A percentile compares a stretch with the other conserved stretches of the same genome.
phyloP scores from a whole-genome alignment of 1,139 yeast genomes.

The Candida sp. region DNA sequence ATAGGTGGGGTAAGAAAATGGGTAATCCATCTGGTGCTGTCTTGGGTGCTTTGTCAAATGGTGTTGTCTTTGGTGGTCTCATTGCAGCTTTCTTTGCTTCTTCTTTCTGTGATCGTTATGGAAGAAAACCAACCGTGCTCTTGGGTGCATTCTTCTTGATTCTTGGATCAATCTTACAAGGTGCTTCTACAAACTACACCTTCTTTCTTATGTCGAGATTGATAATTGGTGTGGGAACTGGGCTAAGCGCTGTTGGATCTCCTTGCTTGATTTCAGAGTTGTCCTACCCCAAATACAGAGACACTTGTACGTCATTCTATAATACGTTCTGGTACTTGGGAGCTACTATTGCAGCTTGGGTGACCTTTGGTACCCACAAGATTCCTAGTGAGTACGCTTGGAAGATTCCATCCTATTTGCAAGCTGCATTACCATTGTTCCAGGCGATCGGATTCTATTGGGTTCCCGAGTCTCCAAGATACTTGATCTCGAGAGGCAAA shows the following conservation, averaged over 20 bases:
- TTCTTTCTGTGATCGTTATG: conserved; percentile 28
- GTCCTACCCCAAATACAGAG: conserved; percentile 54
- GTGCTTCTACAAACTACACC: conserved; percentile 40
- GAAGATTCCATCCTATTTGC: conserved; percentile 53
- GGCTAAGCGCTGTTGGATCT: conserved; percentile 39
- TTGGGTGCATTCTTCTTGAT: conserved; percentile 29
- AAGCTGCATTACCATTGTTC: conserved; percentile 37
- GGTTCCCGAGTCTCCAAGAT: conserved; percentile 55
- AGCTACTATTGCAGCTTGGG: conserved; percentile 59
- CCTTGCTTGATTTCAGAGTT: conserved; percentile 44
- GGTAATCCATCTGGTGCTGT: conserved; percentile 44
- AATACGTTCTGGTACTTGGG: conserved; percentile 58
- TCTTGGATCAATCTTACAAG: conserved; percentile 47
- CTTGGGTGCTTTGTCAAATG: conserved; percentile 51
- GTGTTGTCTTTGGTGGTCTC: conserved; percentile 27
- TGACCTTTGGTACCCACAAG: conserved; percentile 51
- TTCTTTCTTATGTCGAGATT: conserved; percentile 43
- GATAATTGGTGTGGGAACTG: conserved; percentile 46
- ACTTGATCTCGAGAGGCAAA: conserved; percentile 37
- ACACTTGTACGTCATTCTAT: conserved; percentile 46
- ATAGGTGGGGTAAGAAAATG: conserved; percentile 37
- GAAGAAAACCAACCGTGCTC: conserved; percentile 35
- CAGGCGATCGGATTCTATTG: conserved; percentile 30
- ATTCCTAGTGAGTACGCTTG: conserved; percentile 34
- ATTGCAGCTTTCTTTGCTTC: conserved; percentile 25